Evolutionary conservation across 1,139 yeast species (phyloP), one percentile per base, ranked within the genome.

Genomic region (Yamadazyma siamensis): DNA sequence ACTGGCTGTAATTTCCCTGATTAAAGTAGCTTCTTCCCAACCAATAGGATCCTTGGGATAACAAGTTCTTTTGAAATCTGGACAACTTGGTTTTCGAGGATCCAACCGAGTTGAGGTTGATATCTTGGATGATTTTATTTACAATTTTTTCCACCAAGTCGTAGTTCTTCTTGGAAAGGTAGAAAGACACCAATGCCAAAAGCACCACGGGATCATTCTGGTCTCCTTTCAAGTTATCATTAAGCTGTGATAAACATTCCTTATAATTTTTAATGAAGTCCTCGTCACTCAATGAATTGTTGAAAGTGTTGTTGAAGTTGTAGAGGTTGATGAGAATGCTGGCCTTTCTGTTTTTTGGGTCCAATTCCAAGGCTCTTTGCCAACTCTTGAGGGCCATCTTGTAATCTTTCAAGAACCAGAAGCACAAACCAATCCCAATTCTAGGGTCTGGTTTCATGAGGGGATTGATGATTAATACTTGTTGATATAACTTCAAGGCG

Each of bases 351-450:
- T 79, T 77, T 12, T 60, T 50, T 4, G 82, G 76, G 40, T 84
- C 75, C 30, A 89, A 59, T 50, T 82, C 85, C 26, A 80, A 60
- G 2, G 87, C 70, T 47, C 97, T 74, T 42, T 76, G 73, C 97
- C 97, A 94, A 0, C 97, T 80, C 27, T 65, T 65, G 7, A 73
- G 52, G 0, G 98, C 97, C 67, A 87, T 75, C 27, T 72, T 71
- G 41, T 76, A 75, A 52, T 87, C 95, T 33, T 81, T 82, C 38
- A 91, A 64, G 39, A 78, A 77, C 96, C 96, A 91, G 52, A 81
- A 89, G 56, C 97, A 89, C 46, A 91, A 65, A 24, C 98, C 99
- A 42, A 91, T 80, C 15, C 98, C 99, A 36, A 91, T 73, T 58
- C 99, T 71, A 13, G 98, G 95, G 56, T 91, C 98, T 1, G 97